Evolutionary conservation across 2,329 filamentous ascomycete genomes (phyloP), one percentile per base, ranked within the genome.

Genomic region (Diaporthe longicolla): DNA sequence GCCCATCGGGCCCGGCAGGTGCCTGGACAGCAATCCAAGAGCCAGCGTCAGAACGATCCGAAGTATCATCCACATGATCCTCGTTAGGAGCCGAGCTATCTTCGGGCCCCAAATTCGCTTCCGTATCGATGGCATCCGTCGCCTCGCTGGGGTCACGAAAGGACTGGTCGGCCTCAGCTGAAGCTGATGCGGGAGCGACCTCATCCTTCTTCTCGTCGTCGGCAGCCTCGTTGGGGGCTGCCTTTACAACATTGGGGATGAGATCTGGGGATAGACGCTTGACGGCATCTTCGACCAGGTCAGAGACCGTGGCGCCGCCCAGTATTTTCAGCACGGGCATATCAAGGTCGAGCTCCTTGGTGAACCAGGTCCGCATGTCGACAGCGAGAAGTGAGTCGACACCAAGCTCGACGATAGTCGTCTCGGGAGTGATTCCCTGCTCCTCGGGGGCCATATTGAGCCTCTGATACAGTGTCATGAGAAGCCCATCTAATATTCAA

Each of bases 261-360:
- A 73, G 21, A 19, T 70, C 70, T 29, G 68, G 70, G 17, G 68
- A 71, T 15, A 68, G 50, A 35, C 61, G 61, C 29, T 59, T 50
- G 26, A 71, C 19, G 15, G 68, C 29, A 43, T 63, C 29, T 61
- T 70, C 65, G 57, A 35, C 21, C 65, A 77, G 37, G 26, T 74
- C 66, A 35, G 70, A 26, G 26, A 72, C 71, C 19, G 72, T 55
- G 21, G 73, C 74, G 1, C 82, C 81, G 19, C 80, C 77, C 19
- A 87, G 74, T 29, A 88, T 80, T 72, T 85, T 85, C 9, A 88
- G 77, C 0, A 87, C 82, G 0, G 85, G 83, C 2, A 88, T 79
- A 65, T 87, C 83, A 1, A 83, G 78, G 0, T 82, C 74, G 0
- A 87, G 54, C 55, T 84, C 79, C 71, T 85, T 86, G 32, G 83